These are phyloP conservation scores for Neoscytalidium dimidiatum DNA, from an alignment of 2,329 filamentous ascomycete genomes.

Conservation along the genomic window DNA sequence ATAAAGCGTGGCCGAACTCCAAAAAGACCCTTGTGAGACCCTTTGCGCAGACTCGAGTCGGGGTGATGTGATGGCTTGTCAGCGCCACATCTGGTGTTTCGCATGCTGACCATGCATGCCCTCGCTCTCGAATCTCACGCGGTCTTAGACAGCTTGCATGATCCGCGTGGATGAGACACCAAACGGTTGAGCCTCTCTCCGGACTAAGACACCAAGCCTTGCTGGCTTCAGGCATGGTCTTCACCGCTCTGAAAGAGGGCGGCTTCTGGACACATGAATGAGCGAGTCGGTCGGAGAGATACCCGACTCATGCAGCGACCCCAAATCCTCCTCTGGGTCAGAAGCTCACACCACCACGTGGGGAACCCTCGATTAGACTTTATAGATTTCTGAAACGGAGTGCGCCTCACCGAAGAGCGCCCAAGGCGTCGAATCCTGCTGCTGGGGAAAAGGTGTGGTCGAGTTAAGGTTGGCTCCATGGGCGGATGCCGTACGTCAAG, in stretches of 20 bases:
- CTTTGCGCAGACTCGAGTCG: background rate
- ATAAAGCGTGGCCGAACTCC: no score
- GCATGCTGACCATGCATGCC: background rate
- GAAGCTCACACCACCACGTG: slow-evolving; percentile 10
- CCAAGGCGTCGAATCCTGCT: background rate
- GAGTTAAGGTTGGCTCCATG: slow-evolving; percentile 15
- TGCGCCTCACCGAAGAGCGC: background rate
- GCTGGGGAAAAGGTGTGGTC: slow-evolving; percentile 4
- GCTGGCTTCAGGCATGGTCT: background rate
- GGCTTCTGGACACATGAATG: background rate
- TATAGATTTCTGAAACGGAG: slow-evolving; percentile 6
- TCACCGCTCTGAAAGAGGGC: background rate
- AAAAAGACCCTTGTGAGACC: background rate
- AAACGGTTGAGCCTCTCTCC: slow-evolving; percentile 1
- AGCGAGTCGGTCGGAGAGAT: background rate
- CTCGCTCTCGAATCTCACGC: background rate
- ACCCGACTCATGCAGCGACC: background rate
- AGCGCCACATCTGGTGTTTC: slow-evolving; percentile 5
- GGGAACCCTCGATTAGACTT: background rate
- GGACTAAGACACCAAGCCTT: background rate
- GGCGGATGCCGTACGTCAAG: slow-evolving; percentile 13
- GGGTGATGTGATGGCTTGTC: background rate
- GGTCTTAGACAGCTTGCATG: slow-evolving; percentile 6
- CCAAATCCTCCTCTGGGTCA: background rate
- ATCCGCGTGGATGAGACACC: background rate